phyloP scores from a whole-genome alignment of 306 rosid genomes.

The Myrica gale region DNA sequence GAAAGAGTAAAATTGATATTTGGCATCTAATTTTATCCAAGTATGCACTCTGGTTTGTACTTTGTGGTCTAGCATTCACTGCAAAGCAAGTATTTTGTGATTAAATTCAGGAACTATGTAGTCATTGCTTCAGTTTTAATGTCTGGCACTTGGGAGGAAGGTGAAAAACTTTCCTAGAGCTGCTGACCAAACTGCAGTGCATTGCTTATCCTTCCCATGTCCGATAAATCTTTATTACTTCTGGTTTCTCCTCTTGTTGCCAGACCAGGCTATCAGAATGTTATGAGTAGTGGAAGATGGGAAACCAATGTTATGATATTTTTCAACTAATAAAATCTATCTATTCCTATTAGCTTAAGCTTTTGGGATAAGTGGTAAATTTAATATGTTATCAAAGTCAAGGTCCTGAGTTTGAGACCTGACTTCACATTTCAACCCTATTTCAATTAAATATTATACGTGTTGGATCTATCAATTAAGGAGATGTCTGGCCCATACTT shows the following conservation, averaged over 20 bases:
- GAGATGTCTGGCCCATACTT: no score
- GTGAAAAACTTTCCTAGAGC: background rate
- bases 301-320: background rate
- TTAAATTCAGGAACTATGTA: background rate
- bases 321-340: no score
- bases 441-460: no score
- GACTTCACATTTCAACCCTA: no score
- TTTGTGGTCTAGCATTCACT: background rate
- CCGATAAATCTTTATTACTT: background rate
- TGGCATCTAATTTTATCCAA: background rate
- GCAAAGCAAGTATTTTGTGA: background rate
- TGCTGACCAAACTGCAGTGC: background rate
- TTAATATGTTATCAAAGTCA: no score
- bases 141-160: background rate
- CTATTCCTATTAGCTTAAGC: no score
- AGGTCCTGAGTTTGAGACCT: no score
- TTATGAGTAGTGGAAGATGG: background rate
- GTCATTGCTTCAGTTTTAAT: background rate
- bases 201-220: background rate
- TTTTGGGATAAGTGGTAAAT: no score
- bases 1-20: background rate
- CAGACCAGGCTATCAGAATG: background rate
- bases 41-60: background rate
- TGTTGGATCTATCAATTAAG: no score
- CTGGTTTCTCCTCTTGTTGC: background rate